Base-by-base conservation (phyloP, 1,284 basidiomycete genomes). In the Sanguinoderma infundibulare region DNA sequence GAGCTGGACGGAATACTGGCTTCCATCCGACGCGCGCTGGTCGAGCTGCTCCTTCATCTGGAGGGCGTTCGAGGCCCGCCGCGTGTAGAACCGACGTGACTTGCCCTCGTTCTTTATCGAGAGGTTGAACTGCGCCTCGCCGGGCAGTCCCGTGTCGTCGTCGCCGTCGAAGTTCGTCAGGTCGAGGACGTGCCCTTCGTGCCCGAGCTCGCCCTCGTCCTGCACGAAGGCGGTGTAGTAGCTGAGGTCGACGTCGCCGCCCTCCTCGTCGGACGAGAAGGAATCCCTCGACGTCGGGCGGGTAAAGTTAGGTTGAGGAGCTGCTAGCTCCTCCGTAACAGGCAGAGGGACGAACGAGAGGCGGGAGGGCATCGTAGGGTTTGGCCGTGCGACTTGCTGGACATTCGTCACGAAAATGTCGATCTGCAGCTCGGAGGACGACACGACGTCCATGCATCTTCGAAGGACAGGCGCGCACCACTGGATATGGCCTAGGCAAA, bases 141-240 rank as follows among this genome's bases (percentile, higher is more conserved):
- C 87, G 0, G 86, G 85, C 5, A 86, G 74, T 3, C 78, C 79
- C 30, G 83, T 78, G 68, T 93, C 89, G 63, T 91, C 83, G 64
- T 94, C 90, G 28, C 91, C 91, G 63, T 94, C 91, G 68, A 92
- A 95, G 68, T 94, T 91, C 7, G 92, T 94, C 57, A 92, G 78
- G 67, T 94, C 91, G 17, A 90, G 76, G 0, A 85, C 80, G 53
- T 86, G 79, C 57, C 82, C 80, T 59, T 87, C 83, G 61, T 83
- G 78, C 12, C 79, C 79, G 6, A 78, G 69, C 30, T 77, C 78
- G 36, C 76, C 75, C 5, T 71, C 65, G n/a, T 75, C 74, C 38
- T 75, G 74, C 1, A 66, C 70, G 46, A 77, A 74, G 8, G 75
- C 76, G 1, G 74, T 73, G 67, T 84, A 83, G 60, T 85, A 84